Base-by-base conservation (phyloP, 1,284 basidiomycete genomes). In the Malassezia slooffiae region DNA sequence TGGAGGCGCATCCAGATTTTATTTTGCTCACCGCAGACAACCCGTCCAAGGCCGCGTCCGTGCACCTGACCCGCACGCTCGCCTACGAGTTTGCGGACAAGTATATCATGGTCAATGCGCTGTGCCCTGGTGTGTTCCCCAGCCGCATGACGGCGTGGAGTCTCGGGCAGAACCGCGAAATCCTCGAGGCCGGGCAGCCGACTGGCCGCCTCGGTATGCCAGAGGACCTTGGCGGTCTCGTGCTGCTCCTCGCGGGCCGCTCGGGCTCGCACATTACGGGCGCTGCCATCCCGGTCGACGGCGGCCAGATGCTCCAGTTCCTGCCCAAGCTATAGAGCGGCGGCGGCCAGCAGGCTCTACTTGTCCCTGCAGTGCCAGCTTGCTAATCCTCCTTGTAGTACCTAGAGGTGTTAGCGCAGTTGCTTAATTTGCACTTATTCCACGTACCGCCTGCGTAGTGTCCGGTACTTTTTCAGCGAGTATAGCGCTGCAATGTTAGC, bases 81-180 rank as follows among this genome's bases (percentile, higher is more conserved):
- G 82, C 86, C 2, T 71, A 79, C 31, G 82, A 82, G 39, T 75
- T 89, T 7, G 78, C 74, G 3, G 73, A 74, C 11, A 71, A 72
- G 19, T 57, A 50, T 41, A 43, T 63, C 29, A 44, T 62, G 34
- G 84, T 87, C n/a, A 90, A 90, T 60, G 83, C 85, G 9, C 85
- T 89, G 42, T 74, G 78, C 41, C 85, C 85, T 4, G 83, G 70
- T 8, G 74, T 86, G 13, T 88, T 86, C 72, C 83, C 83, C 0
- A 83, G 81, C 41, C 83, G 81, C 70, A 89, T 90, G 86, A 89
- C 86, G 1, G 77, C 81, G 0, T 85, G 75, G 42, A 83, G 80
- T 4, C 74, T 86, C 58, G 52, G 47, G 28, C 76, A 79, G 58
- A 74, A 72, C 23, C 70, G 71, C 11, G 62, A 67, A 15, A 23